Evolutionary conservation across 305 asterid species (phyloP), one percentile per base, ranked within the genome.

Genomic region (Solanum hybrid): DNA sequence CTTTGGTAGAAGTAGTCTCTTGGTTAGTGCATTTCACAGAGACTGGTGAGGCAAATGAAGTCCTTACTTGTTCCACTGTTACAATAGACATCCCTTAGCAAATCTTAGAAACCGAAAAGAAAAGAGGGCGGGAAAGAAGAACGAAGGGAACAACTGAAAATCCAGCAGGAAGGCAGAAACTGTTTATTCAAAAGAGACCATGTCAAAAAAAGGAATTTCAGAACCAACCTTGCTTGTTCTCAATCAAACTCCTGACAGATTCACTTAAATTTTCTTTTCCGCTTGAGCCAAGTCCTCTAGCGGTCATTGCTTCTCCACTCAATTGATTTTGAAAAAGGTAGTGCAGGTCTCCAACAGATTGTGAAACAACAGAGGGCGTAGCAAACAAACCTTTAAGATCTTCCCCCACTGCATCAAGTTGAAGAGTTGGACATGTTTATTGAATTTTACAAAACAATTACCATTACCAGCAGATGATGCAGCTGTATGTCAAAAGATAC

Each of bases 331-430:
- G 32, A 57, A 85, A 32, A 11, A 20, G 14, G 78, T 10, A 57
- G 38, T n/a, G 45, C 34, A 11, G n/a, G 77, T 15, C 51, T 61
- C 51, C 78, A 85, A 85, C 75, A 31, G 88, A 85, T 61, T 33
- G 77, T 61, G 78, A 85, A 85, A 61, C 32, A 85, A 32, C 39
- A 22, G 20, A 57, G 41, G 33, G 88, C 13, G 78, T 61, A 31
- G 88, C 88, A 32, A 61, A 85, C 88, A 85, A 61, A 32, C 33
- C 22, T 85, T 85, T 85, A 57, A 85, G 78, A 38, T 57, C 88
- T 85, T 85, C 88, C 31, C 88, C 51, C 8, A 38, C 88, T 85
- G 78, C 88, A 85, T 61, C 88, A 32, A 32, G 78, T 85, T 6
- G 20, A 85, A 57, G 45, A 85, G 45, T 61, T 61, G 15, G 51